Base-by-base conservation (phyloP, 805 yeast genomes). In the Saccharomycopsis vini region DNA sequence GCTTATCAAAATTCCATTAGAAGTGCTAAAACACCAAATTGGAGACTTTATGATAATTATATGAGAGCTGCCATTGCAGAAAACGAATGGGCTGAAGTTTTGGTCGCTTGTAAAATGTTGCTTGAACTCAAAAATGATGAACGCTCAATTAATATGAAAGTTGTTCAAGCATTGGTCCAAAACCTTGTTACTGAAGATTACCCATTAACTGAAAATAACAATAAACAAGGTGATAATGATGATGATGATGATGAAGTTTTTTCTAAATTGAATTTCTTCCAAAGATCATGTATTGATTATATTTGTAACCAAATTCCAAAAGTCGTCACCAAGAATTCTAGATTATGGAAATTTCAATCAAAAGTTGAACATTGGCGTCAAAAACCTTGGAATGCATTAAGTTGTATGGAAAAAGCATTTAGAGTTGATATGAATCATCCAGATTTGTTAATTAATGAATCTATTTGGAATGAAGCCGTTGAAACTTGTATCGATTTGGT, bases 31-130 rank as follows among this genome's bases (percentile, higher is more conserved):
- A 75, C 78, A 21, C 75, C 74, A 43, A 84, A 89, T 40, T 85
- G 97, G 95, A 76, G 84, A 54, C 77, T 92, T 28, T 89, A 90
- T 83, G 92, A 87, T 54, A 92, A 92, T 58, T 87, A 78, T 55
- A 65, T 86, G 56, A 67, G 78, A 23, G 90, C 90, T 19, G 94
- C 97, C 0, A 79, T 80, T 22, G 84, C 79, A 56, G 64, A 89
- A 36, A 69, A 74, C n/a, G 84, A 85, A 55, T 92, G 97, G 97
- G 79, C 74, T 49, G 95, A 87, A 46, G 96, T 84, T 3, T 66
- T 89, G 16, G 62, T 74, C 29, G 96, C 95, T 0, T 71, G 81
- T n/a, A 72, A 69, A 49, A 75, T 76, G 50, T 62, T 88, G 34
- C 66, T 84, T 13, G 72, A 69, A 24, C 61, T 80, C 29, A 77